Base-by-base conservation (phyloP, 2,329 filamentous ascomycete genomes). In the Seiridium unicorne region DNA sequence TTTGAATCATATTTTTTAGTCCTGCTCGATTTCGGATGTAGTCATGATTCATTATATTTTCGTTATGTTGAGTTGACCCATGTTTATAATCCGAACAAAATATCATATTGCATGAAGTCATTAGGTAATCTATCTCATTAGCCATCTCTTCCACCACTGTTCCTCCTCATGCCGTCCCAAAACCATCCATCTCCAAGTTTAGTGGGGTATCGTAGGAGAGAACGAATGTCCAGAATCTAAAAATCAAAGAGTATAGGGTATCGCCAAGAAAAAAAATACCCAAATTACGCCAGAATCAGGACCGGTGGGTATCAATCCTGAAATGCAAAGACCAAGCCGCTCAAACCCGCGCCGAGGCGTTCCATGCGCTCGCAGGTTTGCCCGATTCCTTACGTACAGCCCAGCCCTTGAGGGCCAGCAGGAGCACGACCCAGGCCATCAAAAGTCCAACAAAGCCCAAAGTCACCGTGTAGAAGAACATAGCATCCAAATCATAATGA, bases 401-500 rank as follows among this genome's bases (percentile, higher is more conserved):
- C 92, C 92, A 96, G 34, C 93, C 93, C 76, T 97, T 97, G 71
- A 97, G 77, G 34, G 92, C 89, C 61, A 97, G 85, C 9, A 90
- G 79, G 35, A 93, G 70, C 26, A 96, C 84, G 58, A 90, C 84
- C 88, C 91, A 97, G 0, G 93, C 88, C 90, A 97, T 94, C 56
- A 96, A 75, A 55, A 97, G 81, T 2, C 89, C 89, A 1, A 92
- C 91, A 5, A 96, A 72, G 2, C 93, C 94, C 85, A 96, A 90
- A 8, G 88, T 90, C 40, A 97, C 84, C 0, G 92, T 97, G 75
- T 97, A 96, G 62, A 92, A 86, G 74, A 97, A 95, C 93, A 97
- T 97, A 64, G 91, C 91, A 70, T 97, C 91, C 13, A 97, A 78
- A 3, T 88, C 76, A 70, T 93, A 89, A 60, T 84, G 82, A 61